Conservation (phyloP, 306 rosid species). For the Trichosanthes truncata region DNA sequence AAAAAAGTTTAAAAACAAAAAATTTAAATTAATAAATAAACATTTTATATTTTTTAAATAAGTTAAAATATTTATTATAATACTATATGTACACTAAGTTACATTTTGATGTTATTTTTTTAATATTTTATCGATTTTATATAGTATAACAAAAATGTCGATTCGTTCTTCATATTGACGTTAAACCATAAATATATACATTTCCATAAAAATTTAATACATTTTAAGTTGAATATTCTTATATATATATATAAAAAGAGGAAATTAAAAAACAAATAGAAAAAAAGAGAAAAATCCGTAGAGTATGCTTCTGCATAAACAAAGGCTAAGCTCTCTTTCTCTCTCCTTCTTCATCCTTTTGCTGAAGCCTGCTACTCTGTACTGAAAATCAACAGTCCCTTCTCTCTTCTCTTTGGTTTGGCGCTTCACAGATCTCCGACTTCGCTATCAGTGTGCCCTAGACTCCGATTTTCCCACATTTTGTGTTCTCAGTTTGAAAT, state of each 20-base stretch:
- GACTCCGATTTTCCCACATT: background rate
- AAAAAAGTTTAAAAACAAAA: too few relatives aligned
- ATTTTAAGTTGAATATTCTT: too few relatives aligned
- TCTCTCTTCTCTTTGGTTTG: background rate
- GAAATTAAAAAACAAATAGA: background rate
- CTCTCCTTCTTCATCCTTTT: background rate
- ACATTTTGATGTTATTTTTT: too few relatives aligned
- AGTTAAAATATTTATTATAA: too few relatives aligned
- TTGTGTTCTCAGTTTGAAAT: background rate
- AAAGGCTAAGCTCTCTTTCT: background rate
- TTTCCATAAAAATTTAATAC: too few relatives aligned
- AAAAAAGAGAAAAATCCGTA: background rate
- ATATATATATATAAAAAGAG: background rate
- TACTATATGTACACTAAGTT: too few relatives aligned
- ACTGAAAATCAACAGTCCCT: background rate
- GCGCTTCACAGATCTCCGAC: background rate
- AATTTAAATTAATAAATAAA: too few relatives aligned
- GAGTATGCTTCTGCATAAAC: background rate
- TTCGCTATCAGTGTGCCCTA: background rate
- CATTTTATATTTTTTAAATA: too few relatives aligned
- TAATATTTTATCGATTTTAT: too few relatives aligned
- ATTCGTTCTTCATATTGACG: too few relatives aligned
- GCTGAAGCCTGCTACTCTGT: conserved; percentile 16
- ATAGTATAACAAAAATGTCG: too few relatives aligned
- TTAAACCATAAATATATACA: too few relatives aligned